Evolutionary conservation across 495 filamentous ascomycete genomes (phyloP).

Genomic region (Pseudotulostoma volvatum): DNA sequence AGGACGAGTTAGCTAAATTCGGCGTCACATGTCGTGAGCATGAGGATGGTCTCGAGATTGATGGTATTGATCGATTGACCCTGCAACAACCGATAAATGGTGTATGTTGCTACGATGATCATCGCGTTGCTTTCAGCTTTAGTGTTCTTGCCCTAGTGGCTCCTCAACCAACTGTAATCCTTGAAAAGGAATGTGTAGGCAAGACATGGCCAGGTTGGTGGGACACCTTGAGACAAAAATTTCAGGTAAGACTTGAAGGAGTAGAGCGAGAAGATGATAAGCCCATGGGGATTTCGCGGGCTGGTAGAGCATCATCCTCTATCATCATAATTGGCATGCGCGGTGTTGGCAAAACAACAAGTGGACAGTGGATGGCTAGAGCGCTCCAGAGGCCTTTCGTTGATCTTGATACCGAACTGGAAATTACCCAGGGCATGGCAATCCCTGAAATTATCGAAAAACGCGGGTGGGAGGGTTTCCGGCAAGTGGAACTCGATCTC

Average conservation of each 20-base stretch:
- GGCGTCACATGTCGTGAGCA: slow-evolving; percentile 75
- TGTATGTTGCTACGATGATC: slow-evolving; percentile 92
- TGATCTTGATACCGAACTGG: slow-evolving; percentile 78
- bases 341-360: slow-evolving; percentile 91
- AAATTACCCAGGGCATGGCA: slow-evolving; percentile 47
- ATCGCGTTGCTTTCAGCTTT: slow-evolving; percentile 97
- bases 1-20: slow-evolving; percentile 89
- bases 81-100: slow-evolving; percentile 48
- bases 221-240: slow-evolving; percentile 67
- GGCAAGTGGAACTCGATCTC: slow-evolving; percentile 60
- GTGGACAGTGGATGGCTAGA: slow-evolving; percentile 65
- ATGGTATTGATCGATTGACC: slow-evolving; percentile 44
- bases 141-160: slow-evolving; percentile 68
- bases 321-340: slow-evolving; percentile 96
- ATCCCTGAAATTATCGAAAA: slow-evolving; percentile 73
- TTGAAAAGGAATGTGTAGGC: slow-evolving; percentile 80
- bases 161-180: slow-evolving; percentile 60
- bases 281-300: slow-evolving; percentile 10
- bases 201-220: slow-evolving; percentile 99
- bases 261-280: slow-evolving; percentile 40
- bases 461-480: slow-evolving; percentile 78
- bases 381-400: slow-evolving; percentile 61
- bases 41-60: slow-evolving; percentile 81
- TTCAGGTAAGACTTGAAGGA: slow-evolving; percentile 57
- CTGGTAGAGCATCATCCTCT: slow-evolving; percentile 35